Conservation (phyloP, 495 filamentous ascomycete genomes). For the Hyphodiscus hymeniophilus region DNA sequence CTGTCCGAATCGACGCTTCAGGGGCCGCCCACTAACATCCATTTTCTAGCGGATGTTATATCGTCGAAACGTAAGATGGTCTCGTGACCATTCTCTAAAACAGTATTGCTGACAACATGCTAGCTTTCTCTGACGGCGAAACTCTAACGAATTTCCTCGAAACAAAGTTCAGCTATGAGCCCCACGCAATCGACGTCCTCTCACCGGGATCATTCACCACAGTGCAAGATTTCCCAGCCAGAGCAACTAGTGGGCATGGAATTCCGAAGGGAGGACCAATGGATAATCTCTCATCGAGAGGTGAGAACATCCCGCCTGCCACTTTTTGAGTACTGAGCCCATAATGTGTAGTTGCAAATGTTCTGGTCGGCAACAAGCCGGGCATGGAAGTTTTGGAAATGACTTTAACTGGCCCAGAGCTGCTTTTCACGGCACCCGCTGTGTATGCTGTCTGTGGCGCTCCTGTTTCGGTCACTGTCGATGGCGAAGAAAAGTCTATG, state of each 20-base stretch:
- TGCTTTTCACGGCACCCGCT: slow-evolving; percentile 41
- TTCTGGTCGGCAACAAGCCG: slow-evolving; percentile 46
- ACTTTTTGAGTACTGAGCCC: slow-evolving; percentile 19
- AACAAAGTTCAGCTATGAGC: slow-evolving; percentile 36
- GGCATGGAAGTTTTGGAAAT: slow-evolving; percentile 49
- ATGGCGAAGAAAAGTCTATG: slow-evolving; percentile 38
- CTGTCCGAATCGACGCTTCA: slow-evolving; percentile 37
- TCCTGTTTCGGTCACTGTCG: slow-evolving; percentile 36
- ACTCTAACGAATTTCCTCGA: slow-evolving; percentile 47
- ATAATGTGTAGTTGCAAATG: too few relatives aligned
- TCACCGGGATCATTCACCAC: slow-evolving; percentile 36
- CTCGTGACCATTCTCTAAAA: background rate
- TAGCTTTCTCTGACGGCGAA: slow-evolving; percentile 36
- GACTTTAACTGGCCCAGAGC: slow-evolving; percentile 49
- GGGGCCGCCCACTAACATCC: slow-evolving; percentile 50
- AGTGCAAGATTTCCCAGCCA: slow-evolving; percentile 49
- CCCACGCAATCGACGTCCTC: slow-evolving; percentile 48
- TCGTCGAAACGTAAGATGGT: slow-evolving; percentile 16
- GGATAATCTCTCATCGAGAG: slow-evolving; percentile 43
- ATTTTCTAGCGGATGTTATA: slow-evolving; percentile 43
- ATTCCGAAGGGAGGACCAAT: slow-evolving; percentile 46
- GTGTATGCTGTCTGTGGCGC: slow-evolving; percentile 48
- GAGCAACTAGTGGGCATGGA: slow-evolving; percentile 41
- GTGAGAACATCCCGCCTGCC: too few relatives aligned
- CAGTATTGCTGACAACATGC: background rate